phyloP scores from a whole-genome alignment of 371 early-diverging fungal species.

The Mucor ambiguus region DNA sequence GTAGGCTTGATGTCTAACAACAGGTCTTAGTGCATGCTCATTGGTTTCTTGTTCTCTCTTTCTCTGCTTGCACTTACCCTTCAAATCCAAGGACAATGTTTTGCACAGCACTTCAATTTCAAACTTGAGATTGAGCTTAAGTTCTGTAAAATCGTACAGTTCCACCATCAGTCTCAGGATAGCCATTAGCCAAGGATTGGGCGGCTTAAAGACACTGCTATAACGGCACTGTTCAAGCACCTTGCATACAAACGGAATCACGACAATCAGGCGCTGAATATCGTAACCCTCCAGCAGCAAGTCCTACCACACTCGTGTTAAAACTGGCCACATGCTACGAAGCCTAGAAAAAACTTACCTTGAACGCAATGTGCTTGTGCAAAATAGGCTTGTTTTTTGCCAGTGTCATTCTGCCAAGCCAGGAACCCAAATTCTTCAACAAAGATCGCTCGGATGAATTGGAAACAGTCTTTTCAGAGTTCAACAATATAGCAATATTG shows the following conservation, averaged over 20 bases:
- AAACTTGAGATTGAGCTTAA: constrained; percentile 92
- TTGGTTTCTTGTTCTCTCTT: neutral
- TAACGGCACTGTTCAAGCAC: constrained; percentile 86
- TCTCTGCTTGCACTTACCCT: constrained; percentile 29
- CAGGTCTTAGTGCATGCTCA: neutral
- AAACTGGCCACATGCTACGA: neutral
- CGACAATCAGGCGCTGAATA: constrained; percentile 83
- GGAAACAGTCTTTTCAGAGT: constrained; percentile 88
- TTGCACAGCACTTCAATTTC: constrained; percentile 97
- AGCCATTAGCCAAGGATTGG: constrained; percentile 98
- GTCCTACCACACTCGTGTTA: too few relatives aligned
- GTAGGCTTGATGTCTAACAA: constrained; percentile 70
- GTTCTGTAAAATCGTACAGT: constrained; percentile 88
- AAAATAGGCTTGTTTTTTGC: constrained; percentile 91
- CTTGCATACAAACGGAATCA: constrained; percentile 97
- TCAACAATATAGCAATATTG: constrained; percentile 83
- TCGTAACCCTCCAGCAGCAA: constrained; percentile 90
- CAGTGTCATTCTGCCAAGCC: constrained; percentile 94
- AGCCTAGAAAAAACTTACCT: constrained; percentile 52
- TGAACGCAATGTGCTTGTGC: constrained; percentile 90
- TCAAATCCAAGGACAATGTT: constrained; percentile 79
- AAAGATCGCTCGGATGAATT: constrained; percentile 85
- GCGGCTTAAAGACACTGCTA: constrained; percentile 89
- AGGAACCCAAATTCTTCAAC: constrained; percentile 93
- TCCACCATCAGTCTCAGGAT: constrained; percentile 89